Evolutionary conservation across 148 eudicot genomes (phyloP), one percentile per base, ranked within the genome.

Genomic region (Silene uniflora): DNA sequence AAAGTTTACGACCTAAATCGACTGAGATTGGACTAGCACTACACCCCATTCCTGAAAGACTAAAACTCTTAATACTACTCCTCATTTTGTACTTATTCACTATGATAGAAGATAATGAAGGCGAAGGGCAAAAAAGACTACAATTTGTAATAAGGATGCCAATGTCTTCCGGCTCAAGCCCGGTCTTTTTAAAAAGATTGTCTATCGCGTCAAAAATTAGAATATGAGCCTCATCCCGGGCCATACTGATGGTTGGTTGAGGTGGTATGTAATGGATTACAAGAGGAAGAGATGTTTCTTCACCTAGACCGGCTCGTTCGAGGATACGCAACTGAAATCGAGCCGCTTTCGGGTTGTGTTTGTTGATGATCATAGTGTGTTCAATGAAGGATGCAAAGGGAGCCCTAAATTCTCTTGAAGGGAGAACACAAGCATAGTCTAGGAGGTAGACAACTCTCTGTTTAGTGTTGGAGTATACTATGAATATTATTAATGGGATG

Each of bases 21-120:
- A 83, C 39, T 3, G 90, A 87, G 8, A 85, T 83, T 44, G 84
- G 44, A 4, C 86, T 85, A 5, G 86, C 86, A 54, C 87, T 83
- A 76, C 90, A 87, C 0, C 90, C 90, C 90, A 87, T 87, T 1
- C 90, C 90, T 9, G 86, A 83, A 5, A 87, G 82, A 32, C 81
- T 87, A 76, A 46, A 83, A 56, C 83, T 83, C 76, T 81, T 77
- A 16, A 83, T 69, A 67, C 73, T 74, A 32, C 83, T 83, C 19
- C 83, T 77, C 55, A 87, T 70, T 69, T 79, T 79, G 47, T 82
- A 85, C 75, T 67, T 82, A 27, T 79, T 85, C 18, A 85, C 75
- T 39, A 85, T 75, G 81, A 83, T 84, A 7, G 87, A 81, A 3
- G 87, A 87, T 3, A 87, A 54, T 0, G 87, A 84, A 5, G 89